Base-by-base conservation (phyloP, 177 flowering plant genomes). In the Tripterygium wilfordii region DNA sequence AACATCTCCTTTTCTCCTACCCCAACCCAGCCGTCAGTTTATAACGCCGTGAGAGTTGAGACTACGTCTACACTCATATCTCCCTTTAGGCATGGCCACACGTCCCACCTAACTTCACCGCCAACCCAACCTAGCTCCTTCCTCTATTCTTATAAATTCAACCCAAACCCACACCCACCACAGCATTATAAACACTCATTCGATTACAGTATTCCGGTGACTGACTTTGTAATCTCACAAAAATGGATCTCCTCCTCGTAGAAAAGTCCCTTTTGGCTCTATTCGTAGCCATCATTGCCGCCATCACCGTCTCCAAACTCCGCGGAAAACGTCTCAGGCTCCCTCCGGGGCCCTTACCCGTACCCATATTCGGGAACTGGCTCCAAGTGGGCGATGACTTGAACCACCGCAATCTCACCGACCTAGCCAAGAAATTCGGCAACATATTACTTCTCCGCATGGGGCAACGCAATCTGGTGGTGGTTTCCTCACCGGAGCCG, bases 401-500 rank as follows among this genome's bases (percentile, higher is more conserved):
- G 19, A 82, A 85, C 75, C 88, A 85, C 69, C 80, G 83, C 5
- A 85, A 85, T 49, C 76, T 85, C 26, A 48, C 81, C 29, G 82
- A 82, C 31, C 14, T 75, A 4, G 94, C 94, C 24, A 63, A 62
- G 30, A 70, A 64, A 16, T 82, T 68, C 61, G 94, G 94, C 4
- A 79, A 82, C 17, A 62, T 82, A 0, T 60, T 82, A 19, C 59
- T 82, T n/a, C 79, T 85, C 30, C 80, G 94, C 0, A 85, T 85
- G 94, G 94, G 94, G 3, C 94, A 82, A 58, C 62, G 94, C 4
- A 85, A 85, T 59, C 80, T 85, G 12, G 86, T 79, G 5, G 86
- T 78, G 14, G 86, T 82, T 30, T 82, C 94, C 0, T 82, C 86
- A 0, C 86, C 88, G 8, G 77, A 82, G 0, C 66, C 65, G 3